Conservation (phyloP, 2,329 filamentous ascomycete genomes). For the Alternaria sp. region DNA sequence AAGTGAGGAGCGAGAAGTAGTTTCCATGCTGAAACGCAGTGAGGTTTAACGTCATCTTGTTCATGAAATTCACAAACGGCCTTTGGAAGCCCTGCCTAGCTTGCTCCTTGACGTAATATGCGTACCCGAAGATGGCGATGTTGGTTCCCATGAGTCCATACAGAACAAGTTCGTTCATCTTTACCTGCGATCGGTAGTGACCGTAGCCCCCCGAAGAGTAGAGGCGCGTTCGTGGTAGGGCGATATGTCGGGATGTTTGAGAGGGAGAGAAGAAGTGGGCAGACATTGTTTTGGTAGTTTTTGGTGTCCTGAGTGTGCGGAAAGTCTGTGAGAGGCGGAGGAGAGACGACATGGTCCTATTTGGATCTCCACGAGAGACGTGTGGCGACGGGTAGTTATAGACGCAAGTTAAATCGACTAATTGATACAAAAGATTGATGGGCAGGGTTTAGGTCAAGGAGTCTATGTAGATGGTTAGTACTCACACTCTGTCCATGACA, state of each 20-base stretch:
- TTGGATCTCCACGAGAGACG: not conserved
- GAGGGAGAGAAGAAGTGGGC: constrained; percentile 33
- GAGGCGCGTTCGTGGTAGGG: constrained; percentile 18
- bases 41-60: constrained; percentile 49
- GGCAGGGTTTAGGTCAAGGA: not conserved
- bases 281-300: constrained; percentile 15
- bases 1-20: constrained; percentile 53
- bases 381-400: not conserved
- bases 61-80: constrained; percentile 25
- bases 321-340: constrained; percentile 19
- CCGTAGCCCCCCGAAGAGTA: constrained; percentile 13
- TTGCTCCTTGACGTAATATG: constrained; percentile 44
- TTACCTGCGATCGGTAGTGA: constrained; percentile 8
- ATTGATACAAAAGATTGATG: not conserved
- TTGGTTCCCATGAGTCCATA: constrained; percentile 54
- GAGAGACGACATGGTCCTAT: constrained; percentile 14
- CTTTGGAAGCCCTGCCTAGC: constrained; percentile 27
- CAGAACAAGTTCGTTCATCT: constrained; percentile 35
- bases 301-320: constrained; percentile 14
- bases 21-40: constrained; percentile 37
- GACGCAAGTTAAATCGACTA: not conserved
- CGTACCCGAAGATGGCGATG: constrained; percentile 50
- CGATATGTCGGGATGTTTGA: constrained; percentile 11
- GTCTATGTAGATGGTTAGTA: not conserved
- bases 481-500: not conserved